phyloP scores from a whole-genome alignment of 2,329 filamentous ascomycete species.

The Colletotrichum sp. region DNA sequence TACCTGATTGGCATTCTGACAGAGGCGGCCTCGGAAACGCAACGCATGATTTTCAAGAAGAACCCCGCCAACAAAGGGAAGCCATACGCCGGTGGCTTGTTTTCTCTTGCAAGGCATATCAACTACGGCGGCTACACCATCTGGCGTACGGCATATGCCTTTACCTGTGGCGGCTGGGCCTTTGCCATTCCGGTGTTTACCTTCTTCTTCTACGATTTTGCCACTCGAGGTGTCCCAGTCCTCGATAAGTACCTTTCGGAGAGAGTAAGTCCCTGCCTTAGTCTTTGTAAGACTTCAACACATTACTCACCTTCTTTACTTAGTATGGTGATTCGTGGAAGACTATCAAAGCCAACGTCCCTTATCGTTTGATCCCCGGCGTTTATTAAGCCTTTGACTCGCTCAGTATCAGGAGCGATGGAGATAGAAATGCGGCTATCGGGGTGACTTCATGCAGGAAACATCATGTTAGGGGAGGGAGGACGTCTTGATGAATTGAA shows the following conservation, averaged over 20 bases:
- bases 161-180: not conserved
- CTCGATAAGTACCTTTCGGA: not conserved
- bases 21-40: not conserved
- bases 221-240: not conserved
- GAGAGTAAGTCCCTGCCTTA: not conserved
- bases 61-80: not conserved
- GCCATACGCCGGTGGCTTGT: not conserved
- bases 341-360: not conserved
- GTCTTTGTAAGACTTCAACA: not conserved
- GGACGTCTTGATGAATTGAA: not conserved
- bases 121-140: constrained; percentile 2
- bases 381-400: not conserved
- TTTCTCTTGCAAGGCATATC: not conserved
- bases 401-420: not conserved
- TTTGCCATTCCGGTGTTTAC: not conserved
- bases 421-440: not conserved
- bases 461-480: not conserved
- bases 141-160: not conserved
- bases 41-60: not conserved
- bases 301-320: not conserved
- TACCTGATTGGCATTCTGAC: not conserved
- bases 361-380: not conserved
- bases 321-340: not conserved
- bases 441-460: not conserved
- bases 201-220: not conserved